Evolutionary conservation across 1,139 yeast genomes (phyloP).

Genomic region (Hemisphaericaspora xylanilytica): DNA sequence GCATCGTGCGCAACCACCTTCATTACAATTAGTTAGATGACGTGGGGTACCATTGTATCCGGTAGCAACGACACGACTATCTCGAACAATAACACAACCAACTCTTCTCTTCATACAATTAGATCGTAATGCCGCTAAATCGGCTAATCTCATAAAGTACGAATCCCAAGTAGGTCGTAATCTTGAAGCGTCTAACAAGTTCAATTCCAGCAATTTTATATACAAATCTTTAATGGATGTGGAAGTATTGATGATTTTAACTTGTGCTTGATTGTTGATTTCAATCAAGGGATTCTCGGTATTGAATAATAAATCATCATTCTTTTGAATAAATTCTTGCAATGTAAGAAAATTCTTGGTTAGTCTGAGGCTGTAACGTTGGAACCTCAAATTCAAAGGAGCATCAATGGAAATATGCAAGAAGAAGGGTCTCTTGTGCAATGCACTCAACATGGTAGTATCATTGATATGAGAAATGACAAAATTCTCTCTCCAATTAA

Average conservation of each 20-base stretch:
- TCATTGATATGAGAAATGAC: slow-evolving; percentile 56
- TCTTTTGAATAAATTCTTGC: slow-evolving; percentile 43
- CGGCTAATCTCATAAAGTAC: slow-evolving; percentile 90
- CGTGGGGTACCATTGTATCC: slow-evolving; percentile 98
- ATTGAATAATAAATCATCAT: slow-evolving; percentile 46
- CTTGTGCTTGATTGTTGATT: slow-evolving; percentile 55
- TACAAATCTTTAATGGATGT: slow-evolving; percentile 47
- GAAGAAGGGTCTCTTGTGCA: slow-evolving; percentile 80
- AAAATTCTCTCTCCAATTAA: slow-evolving; percentile 62
- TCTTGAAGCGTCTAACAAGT: slow-evolving; percentile 57
- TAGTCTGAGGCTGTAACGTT: slow-evolving; percentile 37
- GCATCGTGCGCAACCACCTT: slow-evolving; percentile 93
- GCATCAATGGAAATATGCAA: slow-evolving; percentile 80
- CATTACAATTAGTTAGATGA: slow-evolving; percentile 81
- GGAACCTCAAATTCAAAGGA: slow-evolving; percentile 55
- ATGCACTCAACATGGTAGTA: slow-evolving; percentile 41
- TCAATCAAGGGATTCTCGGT: slow-evolving; percentile 40
- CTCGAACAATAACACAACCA: slow-evolving; percentile 91
- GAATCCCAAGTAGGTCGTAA: slow-evolving; percentile 95
- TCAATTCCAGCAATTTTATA: slow-evolving; percentile 50
- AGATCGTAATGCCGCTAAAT: slow-evolving; percentile 85
- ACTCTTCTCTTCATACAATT: slow-evolving; percentile 97
- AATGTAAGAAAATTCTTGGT: slow-evolving; percentile 18
- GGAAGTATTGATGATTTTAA: slow-evolving; percentile 62
- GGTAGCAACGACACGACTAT: slow-evolving; percentile 84